Base-by-base conservation (phyloP, 257 asterid species). In the Perilla frutescens region DNA sequence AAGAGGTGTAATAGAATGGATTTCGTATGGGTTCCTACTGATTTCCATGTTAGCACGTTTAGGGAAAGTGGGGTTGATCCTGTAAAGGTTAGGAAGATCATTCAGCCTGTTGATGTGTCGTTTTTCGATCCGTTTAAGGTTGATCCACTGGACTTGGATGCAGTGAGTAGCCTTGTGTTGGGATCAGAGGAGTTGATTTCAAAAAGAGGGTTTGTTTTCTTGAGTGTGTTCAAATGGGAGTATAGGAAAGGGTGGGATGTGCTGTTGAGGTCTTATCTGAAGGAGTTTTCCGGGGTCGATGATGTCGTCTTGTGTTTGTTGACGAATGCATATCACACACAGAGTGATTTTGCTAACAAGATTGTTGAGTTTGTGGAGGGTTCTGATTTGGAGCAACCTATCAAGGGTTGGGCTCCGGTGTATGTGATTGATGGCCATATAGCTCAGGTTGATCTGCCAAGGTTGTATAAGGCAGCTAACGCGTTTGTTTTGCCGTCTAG, bases 231-330 rank as follows among this genome's bases (percentile, higher is more conserved):
- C 79, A 92, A 92, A 74, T 92, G 97, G 98, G 98, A 89, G 79
- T 81, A 81, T 71, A 83, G 97, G 39, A 92, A 92, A 66, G 98
- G 98, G 4, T 90, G 98, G 98, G 98, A 92, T 80, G 91, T 89
- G 67, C 34, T 92, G 70, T 65, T 92, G 79, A 89, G 80, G 57
- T 78, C 95, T 65, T 92, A 87, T 59, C 68, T 90, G 81, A 78
- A 84, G 81, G 96, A 90, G 49, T 93, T 90, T 55, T 79, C 87
- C 12, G 71, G 49, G 13, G 80, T 2, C 66, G 96, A 90, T 67
- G 58, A 75, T 14, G 97, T 89, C 47, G 88, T 75, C 0, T 79
- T 93, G 84, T 84, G 75, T 69, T 66, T 92, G 80, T 66, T 93
- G 74, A 93, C 92, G 0, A 90, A 89, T 74, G 87, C 97, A 0